Evolutionary conservation across 2,329 filamentous ascomycete species (phyloP).

Genomic region (Fusarium burgessii): DNA sequence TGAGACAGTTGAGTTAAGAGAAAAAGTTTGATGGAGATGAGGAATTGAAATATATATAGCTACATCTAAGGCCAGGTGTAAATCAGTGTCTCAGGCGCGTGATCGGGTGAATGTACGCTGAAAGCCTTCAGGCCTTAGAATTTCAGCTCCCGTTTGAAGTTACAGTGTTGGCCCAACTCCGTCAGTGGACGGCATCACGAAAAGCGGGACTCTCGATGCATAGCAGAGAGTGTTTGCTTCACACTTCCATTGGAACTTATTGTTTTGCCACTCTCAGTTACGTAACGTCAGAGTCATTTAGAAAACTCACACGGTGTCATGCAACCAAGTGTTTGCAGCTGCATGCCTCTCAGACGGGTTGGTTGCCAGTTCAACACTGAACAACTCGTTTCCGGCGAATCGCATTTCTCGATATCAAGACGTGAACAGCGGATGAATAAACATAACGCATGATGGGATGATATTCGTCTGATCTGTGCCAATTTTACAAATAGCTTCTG

Average conservation of each 20-base stretch:
- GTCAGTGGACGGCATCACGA: background rate
- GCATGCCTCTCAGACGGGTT: background rate
- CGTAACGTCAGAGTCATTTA: background rate
- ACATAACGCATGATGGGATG: too few species aligned
- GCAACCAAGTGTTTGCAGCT: background rate
- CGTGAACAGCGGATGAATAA: background rate
- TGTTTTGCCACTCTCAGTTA: too few species aligned
- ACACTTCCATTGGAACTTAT: background rate
- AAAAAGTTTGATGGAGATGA: too few species aligned
- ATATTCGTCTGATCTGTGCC: background rate
- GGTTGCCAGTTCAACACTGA: background rate
- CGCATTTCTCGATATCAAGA: too few species aligned
- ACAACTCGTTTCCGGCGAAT: background rate
- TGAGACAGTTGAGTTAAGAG: too few species aligned
- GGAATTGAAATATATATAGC: too few species aligned
- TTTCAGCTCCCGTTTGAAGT: background rate
- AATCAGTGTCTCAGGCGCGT: background rate
- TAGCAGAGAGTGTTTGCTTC: background rate
- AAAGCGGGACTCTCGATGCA: background rate
- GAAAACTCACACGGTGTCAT: background rate
- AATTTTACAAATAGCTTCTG: fast-evolving
- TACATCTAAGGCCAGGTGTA: background rate
- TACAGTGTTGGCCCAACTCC: background rate
- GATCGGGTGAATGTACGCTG: background rate
- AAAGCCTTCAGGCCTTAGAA: background rate